Base-by-base conservation (phyloP, 371 early-diverging fungal species). In the Neoconidiobolus thromboides region DNA sequence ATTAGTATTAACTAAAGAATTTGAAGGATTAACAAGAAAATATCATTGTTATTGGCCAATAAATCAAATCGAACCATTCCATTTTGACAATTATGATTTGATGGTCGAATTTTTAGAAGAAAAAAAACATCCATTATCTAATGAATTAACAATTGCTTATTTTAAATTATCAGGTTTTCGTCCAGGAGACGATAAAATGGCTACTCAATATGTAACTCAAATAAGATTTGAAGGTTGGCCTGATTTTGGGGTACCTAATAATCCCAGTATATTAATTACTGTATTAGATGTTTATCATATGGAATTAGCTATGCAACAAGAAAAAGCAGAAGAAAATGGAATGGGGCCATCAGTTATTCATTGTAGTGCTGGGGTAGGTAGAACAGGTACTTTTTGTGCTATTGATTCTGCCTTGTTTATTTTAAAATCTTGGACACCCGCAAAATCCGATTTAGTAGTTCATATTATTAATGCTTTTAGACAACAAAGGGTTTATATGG, bases 281-380 rank as follows among this genome's bases (percentile, higher is more conserved):
- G 67, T 83, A 3, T 63, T 80, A 39, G 48, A 58, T 5, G 58
- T 74, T 10, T 67, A 70, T 2, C 69, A 74, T 58, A 60, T 65
- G 38, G 63, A 63, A 3, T 63, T 64, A 47, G 40, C 43, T 36
- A 64, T 68, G 36, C 61, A 62, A 41, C 54, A 51, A 55, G 64
- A 63, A 54, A 40, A 42, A 39, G 38, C 37, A 1, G 3, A 14
- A 3, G 57, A 38, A 1, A 52, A 39, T 41, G 43, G 46, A 7
- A 65, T 68, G n/a, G 71, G 74, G 0, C 85, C 86, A 0, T 73
- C 75, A 12, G 64, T 85, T 3, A 85, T 88, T 6, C 86, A 88
- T 61, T 88, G 88, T 63, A 85, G 85, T 63, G 99, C 99, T 7
- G 99, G 99, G 1, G 91, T 93, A 63, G 99, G 99, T 1, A 75